These are phyloP conservation scores for Candida peoriensis DNA, from an alignment of 805 yeast genomes.

Conservation along the genomic window DNA sequence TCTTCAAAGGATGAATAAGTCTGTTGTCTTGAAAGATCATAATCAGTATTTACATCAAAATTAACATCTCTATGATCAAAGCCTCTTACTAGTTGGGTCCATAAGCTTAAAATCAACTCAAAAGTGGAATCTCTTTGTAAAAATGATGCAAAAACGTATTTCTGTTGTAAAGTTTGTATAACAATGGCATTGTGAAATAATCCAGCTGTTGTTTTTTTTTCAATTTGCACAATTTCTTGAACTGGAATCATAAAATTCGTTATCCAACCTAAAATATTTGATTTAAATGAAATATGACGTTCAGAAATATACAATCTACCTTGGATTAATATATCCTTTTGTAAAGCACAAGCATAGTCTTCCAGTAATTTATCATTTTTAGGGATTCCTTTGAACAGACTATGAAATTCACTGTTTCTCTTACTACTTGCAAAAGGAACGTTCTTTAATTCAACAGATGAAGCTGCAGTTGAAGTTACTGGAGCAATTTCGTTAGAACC, in stretches of 20 bases:
- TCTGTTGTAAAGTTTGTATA: conserved; percentile 36
- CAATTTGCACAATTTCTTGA: conserved; percentile 68
- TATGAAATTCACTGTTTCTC: conserved; percentile 75
- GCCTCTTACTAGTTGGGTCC: conserved; percentile 44
- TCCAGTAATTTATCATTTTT: conserved; percentile 68
- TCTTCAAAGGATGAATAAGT: conserved; percentile 5
- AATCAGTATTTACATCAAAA: conserved; percentile 7
- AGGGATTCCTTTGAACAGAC: conserved; percentile 63
- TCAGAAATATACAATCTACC: conserved; percentile 84
- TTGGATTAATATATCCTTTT: conserved; percentile 80
- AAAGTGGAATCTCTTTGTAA: conserved; percentile 61
- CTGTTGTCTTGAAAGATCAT: conserved; percentile 7
- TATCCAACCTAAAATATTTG: conserved; percentile 87
- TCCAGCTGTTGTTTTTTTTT: conserved; percentile 81
- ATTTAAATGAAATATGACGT: conserved; percentile 74
- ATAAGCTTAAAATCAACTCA: conserved; percentile 50
- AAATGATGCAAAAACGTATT: conserved; percentile 82
- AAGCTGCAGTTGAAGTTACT: conserved; percentile 3
- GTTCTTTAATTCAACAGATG: conserved; percentile 13
- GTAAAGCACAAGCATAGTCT: conserved; percentile 86
- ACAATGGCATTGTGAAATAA: conserved; percentile 83
- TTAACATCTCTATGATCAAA: conserved; percentile 8
- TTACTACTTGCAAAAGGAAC: conserved; percentile 44
- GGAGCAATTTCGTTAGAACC: conserved; percentile 1
- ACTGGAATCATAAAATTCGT: conserved; percentile 73